A percentile compares a stretch with the other conserved stretches of the same genome.
Evolutionary conservation across 2,329 filamentous ascomycete species (phyloP).

Genomic region (Phialophora expanda): DNA sequence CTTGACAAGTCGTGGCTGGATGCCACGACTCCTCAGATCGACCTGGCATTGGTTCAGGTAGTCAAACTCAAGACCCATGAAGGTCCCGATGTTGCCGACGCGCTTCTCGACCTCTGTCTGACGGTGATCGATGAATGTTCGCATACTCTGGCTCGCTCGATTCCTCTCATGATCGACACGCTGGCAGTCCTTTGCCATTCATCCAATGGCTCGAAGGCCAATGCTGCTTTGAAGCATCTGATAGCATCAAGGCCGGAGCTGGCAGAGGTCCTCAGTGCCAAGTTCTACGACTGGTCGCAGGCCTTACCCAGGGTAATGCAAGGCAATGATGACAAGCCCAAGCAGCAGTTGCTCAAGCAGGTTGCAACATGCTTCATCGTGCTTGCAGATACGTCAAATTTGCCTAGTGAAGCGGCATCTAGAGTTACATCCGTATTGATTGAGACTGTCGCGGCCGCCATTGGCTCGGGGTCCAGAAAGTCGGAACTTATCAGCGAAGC

Average conservation of each 20-base stretch:
- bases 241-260: constrained; percentile 67
- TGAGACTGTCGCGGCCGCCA: constrained; percentile 68
- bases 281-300: constrained; percentile 79
- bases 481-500: constrained; percentile 25
- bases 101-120: constrained; percentile 74
- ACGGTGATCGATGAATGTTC: constrained; percentile 79
- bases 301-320: constrained; percentile 84
- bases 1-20: constrained; percentile 71
- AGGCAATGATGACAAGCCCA: constrained; percentile 77
- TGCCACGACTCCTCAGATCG: constrained; percentile 79
- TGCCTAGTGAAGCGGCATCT: constrained; percentile 70
- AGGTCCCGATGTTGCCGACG: constrained; percentile 68
- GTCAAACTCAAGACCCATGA: constrained; percentile 75
- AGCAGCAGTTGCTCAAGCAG: constrained; percentile 73
- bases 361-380: constrained; percentile 75
- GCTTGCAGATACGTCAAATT: constrained; percentile 66
- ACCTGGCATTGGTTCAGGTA: constrained; percentile 77
- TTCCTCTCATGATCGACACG: constrained; percentile 77
- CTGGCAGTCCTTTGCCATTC: constrained; percentile 70
- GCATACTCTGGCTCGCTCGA: constrained; percentile 70
- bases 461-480: constrained; percentile 43
- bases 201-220: constrained; percentile 51
- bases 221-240: constrained; percentile 62
- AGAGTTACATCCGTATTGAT: constrained; percentile 71
- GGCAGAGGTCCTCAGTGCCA: constrained; percentile 68